A percentile compares a stretch with the other conserved stretches of the same genome.
phyloP scores from a whole-genome alignment of 345 rosid genomes.

The Clausena lansium region DNA sequence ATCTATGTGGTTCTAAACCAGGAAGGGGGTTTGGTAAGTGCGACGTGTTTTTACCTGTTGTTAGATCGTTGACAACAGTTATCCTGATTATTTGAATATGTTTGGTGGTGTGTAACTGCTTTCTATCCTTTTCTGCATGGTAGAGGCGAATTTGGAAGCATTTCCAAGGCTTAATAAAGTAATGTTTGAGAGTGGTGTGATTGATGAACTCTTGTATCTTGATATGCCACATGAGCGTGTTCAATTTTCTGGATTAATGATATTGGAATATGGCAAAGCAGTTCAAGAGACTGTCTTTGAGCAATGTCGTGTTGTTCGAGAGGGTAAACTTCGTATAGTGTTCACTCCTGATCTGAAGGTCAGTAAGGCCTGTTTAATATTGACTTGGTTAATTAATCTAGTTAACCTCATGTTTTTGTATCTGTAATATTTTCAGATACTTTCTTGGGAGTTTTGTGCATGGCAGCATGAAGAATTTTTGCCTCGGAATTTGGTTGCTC shows the following conservation, averaged over 20 bases:
- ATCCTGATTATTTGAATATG: background rate
- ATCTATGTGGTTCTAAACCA: conserved; percentile 21
- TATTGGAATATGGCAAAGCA: conserved; percentile 47
- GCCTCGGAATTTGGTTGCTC: conserved; percentile 50
- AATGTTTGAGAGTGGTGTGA: conserved; percentile 42
- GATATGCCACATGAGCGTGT: conserved; percentile 38
- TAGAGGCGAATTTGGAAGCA: conserved; percentile 46
- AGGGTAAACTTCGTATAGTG: conserved; percentile 43
- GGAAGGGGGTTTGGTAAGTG: conserved; percentile 32
- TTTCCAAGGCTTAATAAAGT: conserved; percentile 46
- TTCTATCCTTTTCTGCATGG: background rate
- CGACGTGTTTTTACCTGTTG: background rate
- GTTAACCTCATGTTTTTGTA: conserved; percentile 3
- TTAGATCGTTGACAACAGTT: background rate
- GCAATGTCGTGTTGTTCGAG: conserved; percentile 45
- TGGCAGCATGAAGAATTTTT: conserved; percentile 58
- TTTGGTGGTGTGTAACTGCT: background rate
- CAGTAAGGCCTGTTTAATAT: background rate
- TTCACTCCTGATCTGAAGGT: conserved; percentile 46
- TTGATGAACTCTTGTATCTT: conserved; percentile 42
- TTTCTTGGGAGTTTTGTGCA: conserved; percentile 61
- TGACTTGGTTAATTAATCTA: background rate
- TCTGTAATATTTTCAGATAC: conserved; percentile 33
- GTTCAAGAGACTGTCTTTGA: conserved; percentile 47
- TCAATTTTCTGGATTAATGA: conserved; percentile 34